A percentile compares a stretch with the other conserved stretches of the same genome.
Conservation (phyloP, 176 grass and related monocot genomes). For the Tuctoria greenei region DNA sequence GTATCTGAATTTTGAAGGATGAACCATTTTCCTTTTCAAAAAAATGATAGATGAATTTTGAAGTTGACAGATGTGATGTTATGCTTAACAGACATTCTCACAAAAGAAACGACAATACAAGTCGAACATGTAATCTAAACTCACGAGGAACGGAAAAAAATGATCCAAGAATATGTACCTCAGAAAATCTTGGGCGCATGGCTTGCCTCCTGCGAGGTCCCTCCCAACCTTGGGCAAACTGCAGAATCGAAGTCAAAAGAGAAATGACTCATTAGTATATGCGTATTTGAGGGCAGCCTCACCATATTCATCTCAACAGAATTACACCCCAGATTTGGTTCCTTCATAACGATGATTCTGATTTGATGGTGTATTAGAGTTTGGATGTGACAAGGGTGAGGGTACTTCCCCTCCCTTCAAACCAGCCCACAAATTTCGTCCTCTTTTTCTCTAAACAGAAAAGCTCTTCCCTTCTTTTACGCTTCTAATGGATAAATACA, state of each 20-base stretch:
- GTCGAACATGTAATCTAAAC: not conserved
- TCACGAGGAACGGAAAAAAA: not conserved
- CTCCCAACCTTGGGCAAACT: conserved; percentile 46
- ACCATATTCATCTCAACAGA: not conserved
- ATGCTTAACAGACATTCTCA: not conserved
- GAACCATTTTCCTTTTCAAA: not conserved
- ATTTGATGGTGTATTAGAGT: not conserved
- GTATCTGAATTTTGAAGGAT: not conserved
- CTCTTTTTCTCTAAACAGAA: conserved; percentile 20
- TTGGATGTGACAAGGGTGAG: not conserved
- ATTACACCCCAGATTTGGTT: not conserved
- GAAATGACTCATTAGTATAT: conserved; percentile 18
- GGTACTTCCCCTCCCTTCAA: conserved; percentile 18
- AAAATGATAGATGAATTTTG: not conserved
- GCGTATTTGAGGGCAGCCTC: conserved; percentile 10
- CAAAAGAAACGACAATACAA: not conserved
- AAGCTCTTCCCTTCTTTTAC: conserved; percentile 3
- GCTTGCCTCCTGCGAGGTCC: not conserved
- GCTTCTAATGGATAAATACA: conserved; percentile 17
- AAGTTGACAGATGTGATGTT: not conserved
- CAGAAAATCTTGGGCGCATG: conserved; percentile 13
- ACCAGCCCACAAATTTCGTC: conserved; percentile 11
- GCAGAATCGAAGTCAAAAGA: conserved; percentile 34
- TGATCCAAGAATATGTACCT: conserved; percentile 23
- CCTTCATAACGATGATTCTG: conserved; percentile 17